Percentiles rank a stretch among this genome's conserved stretches.
phyloP scores from a whole-genome alignment of 2,329 filamentous ascomycete genomes.

The Claviceps fusiformis region DNA sequence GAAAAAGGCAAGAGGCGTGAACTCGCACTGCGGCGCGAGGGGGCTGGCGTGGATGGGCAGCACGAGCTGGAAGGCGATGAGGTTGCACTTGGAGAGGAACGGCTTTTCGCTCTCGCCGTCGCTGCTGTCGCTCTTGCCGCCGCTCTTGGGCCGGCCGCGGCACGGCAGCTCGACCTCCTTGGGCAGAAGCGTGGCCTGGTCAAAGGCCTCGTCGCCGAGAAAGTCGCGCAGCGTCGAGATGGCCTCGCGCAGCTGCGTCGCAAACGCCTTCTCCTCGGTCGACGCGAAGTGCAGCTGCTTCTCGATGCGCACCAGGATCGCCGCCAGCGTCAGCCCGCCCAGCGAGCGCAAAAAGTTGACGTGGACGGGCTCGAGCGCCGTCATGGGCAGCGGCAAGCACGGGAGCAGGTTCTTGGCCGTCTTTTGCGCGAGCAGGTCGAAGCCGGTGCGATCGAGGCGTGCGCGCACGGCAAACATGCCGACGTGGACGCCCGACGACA shows the following conservation, averaged over 20 bases:
- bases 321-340: slow-evolving; percentile 27
- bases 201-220: slow-evolving; percentile 30
- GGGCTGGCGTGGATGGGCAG: slow-evolving; percentile 46
- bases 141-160: slow-evolving; percentile 11
- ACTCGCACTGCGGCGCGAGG: slow-evolving; percentile 37
- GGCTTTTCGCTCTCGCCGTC: no score
- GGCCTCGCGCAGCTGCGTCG: slow-evolving; percentile 28
- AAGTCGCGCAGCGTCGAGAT: slow-evolving; percentile 26
- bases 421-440: slow-evolving; percentile 48
- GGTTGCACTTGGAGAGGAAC: slow-evolving; percentile 9
- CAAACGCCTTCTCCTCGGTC: slow-evolving; percentile 30
- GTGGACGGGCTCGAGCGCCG: slow-evolving; percentile 41
- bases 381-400: slow-evolving; percentile 38
- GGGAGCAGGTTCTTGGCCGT: slow-evolving; percentile 47
- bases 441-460: slow-evolving; percentile 37
- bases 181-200: slow-evolving; percentile 31
- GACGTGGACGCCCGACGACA: slow-evolving; percentile 40
- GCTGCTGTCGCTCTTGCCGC: no score
- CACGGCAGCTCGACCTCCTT: slow-evolving; percentile 27
- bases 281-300: slow-evolving; percentile 21
- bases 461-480: slow-evolving; percentile 45
- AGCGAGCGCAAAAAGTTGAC: slow-evolving; percentile 38
- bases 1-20: slow-evolving; percentile 51
- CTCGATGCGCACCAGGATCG: slow-evolving; percentile 19
- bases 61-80: slow-evolving; percentile 47